phyloP scores from a whole-genome alignment of 768 basidiomycete genomes.

The Rhodosporidiobolus odoratus region DNA sequence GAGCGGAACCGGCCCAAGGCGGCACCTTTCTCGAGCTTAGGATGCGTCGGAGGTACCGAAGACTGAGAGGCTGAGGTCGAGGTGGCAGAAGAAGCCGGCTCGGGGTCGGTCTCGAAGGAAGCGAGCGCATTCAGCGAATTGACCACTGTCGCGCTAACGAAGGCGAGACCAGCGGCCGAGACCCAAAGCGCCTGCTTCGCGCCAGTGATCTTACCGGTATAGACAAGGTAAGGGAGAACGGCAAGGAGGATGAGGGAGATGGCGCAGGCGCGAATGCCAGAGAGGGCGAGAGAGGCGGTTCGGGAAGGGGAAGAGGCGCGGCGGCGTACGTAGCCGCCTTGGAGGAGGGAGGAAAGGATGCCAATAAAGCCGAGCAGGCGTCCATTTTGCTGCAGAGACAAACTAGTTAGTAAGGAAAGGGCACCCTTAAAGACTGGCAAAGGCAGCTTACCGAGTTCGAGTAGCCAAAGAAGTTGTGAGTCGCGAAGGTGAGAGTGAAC shows the following conservation, averaged over 20 bases:
- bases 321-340: constrained; percentile 90
- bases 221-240: constrained; percentile 59
- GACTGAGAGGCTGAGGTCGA: constrained; percentile 22
- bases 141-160: constrained; percentile 92
- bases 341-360: constrained; percentile 65
- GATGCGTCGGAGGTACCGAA: constrained; percentile 54
- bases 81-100: constrained; percentile 50
- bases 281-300: constrained; percentile 74
- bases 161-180: constrained; percentile 80
- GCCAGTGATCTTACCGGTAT: constrained; percentile 55
- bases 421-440: not conserved
- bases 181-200: constrained; percentile 46
- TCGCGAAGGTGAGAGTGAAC: constrained; percentile 92
- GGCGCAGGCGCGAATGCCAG: constrained; percentile 70
- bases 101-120: constrained; percentile 82
- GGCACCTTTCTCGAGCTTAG: constrained; percentile 71
- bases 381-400: constrained; percentile 60
- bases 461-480: constrained; percentile 66
- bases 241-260: constrained; percentile 67
- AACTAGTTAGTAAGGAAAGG: too few species aligned
- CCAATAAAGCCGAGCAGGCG: constrained; percentile 79
- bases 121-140: constrained; percentile 86
- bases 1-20: constrained; percentile 82
- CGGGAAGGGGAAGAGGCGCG: constrained; percentile 62
- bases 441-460: constrained; percentile 20